These are phyloP conservation scores for Panellus pusillus DNA, from an alignment of 768 basidiomycete species.

Conservation along the genomic window DNA sequence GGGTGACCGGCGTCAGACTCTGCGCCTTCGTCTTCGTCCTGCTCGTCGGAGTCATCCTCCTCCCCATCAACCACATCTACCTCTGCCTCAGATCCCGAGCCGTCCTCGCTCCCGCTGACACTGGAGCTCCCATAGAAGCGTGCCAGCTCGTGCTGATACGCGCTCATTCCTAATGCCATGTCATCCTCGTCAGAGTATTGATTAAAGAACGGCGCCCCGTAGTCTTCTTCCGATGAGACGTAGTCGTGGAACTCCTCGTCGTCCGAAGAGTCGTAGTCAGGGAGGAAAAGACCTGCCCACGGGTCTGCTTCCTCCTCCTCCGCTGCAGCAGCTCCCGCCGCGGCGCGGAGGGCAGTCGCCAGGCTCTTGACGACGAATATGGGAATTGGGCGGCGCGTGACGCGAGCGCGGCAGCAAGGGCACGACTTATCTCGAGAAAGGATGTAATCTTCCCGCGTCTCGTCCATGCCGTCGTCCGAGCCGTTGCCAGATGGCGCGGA, in stretches of 20 bases:
- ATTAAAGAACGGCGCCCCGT: constrained; percentile 28
- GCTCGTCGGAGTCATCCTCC: constrained; percentile 24
- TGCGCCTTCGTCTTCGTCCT: constrained; percentile 23
- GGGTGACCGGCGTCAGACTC: constrained; percentile 24
- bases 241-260: constrained; percentile 33
- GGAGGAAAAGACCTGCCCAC: constrained; percentile 69
- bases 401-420: constrained; percentile 64
- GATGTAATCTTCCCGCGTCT: constrained; percentile 44
- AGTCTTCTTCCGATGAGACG: constrained; percentile 35
- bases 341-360: constrained; percentile 39
- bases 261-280: constrained; percentile 40
- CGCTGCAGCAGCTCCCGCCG: constrained; percentile 26
- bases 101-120: constrained; percentile 18
- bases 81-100: constrained; percentile 1
- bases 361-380: constrained; percentile 69
- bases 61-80: background rate
- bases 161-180: constrained; percentile 9
- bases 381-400: constrained; percentile 62
- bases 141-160: background rate
- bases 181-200: constrained; percentile 36
- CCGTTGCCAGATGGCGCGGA: constrained; percentile 50
- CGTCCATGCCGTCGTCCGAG: constrained; percentile 39
- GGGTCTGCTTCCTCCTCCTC: constrained; percentile 50
- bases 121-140: constrained; percentile 8
- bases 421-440: constrained; percentile 67